These are phyloP conservation scores for Sphenostylis stenocarpa DNA, from an alignment of 306 rosid genomes.

Conservation along the genomic window DNA sequence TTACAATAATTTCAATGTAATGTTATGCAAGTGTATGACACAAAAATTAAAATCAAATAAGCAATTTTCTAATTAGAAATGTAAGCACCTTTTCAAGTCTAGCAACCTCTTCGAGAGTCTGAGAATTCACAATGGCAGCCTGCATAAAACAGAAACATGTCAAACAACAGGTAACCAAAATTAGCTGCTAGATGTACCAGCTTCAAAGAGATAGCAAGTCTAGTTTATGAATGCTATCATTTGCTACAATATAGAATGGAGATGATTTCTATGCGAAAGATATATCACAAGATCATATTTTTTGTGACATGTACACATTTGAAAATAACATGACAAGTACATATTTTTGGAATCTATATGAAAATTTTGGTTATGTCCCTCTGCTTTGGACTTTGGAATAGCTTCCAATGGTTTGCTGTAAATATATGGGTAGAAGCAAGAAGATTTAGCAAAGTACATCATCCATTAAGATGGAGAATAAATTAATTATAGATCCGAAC, in stretches of 20 bases:
- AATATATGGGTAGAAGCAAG: not conserved
- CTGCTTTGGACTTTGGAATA: not conserved
- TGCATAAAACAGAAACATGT: conserved; percentile 40
- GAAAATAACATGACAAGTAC: not conserved
- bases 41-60: not conserved
- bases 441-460: not conserved
- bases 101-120: conserved; percentile 98
- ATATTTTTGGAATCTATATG: not conserved
- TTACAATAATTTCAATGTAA: conserved; percentile 13
- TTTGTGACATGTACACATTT: not conserved
- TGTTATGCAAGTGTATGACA: not conserved
- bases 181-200: conserved; percentile 6
- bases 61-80: conserved; percentile 21
- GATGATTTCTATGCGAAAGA: not conserved
- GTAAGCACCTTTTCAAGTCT: conserved; percentile 89
- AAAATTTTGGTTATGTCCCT: not conserved
- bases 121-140: conserved; percentile 99
- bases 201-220: not conserved
- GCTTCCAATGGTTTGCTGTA: not conserved
- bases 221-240: not conserved
- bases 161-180: conserved; percentile 21
- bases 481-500: not conserved
- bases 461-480: not conserved
- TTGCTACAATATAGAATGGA: conserved; percentile 11
- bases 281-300: too few species aligned